phyloP scores from a whole-genome alignment of 2,329 filamentous ascomycete species.

The Gaeumannomyces sp. region DNA sequence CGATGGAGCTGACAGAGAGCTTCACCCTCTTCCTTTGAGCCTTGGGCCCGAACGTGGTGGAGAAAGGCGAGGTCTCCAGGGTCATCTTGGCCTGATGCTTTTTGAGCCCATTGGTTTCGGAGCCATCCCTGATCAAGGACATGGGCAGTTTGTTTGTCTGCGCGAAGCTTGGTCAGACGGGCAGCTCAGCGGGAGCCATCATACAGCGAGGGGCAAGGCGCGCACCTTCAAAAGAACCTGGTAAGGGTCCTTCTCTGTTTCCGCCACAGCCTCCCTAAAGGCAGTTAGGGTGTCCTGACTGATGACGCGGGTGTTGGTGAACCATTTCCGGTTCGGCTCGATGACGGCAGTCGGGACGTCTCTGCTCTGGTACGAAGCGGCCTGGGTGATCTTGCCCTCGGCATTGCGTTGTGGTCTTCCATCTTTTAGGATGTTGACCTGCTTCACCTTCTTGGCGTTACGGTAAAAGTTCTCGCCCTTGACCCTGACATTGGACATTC shows the following conservation, averaged over 20 bases:
- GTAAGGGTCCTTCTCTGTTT: constrained; percentile 85
- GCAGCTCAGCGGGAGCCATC: not conserved
- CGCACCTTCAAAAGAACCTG: constrained; percentile 75
- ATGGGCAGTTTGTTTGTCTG: constrained; percentile 79
- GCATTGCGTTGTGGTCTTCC: constrained; percentile 78
- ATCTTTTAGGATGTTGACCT: constrained; percentile 61
- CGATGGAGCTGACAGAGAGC: constrained; percentile 73
- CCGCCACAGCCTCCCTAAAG: constrained; percentile 88
- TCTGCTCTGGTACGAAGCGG: constrained; percentile 51
- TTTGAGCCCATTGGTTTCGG: constrained; percentile 76
- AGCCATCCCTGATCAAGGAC: constrained; percentile 79
- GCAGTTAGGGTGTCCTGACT: constrained; percentile 66
- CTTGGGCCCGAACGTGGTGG: constrained; percentile 88
- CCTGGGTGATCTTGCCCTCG: constrained; percentile 72
- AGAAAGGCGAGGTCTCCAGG: constrained; percentile 79
- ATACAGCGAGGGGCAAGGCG: too few relatives aligned
- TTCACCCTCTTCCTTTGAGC: constrained; percentile 89
- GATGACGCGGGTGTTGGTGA: constrained; percentile 86
- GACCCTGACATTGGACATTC: constrained; percentile 82
- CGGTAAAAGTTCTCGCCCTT: constrained; percentile 99
- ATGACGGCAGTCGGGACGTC: constrained; percentile 79
- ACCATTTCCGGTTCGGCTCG: constrained; percentile 97
- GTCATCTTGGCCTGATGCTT: constrained; percentile 88
- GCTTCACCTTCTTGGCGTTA: constrained; percentile 23
- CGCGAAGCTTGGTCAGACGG: not conserved